Conservation (phyloP, 169 alveolate species). For the Plasmodium malariae region DNA sequence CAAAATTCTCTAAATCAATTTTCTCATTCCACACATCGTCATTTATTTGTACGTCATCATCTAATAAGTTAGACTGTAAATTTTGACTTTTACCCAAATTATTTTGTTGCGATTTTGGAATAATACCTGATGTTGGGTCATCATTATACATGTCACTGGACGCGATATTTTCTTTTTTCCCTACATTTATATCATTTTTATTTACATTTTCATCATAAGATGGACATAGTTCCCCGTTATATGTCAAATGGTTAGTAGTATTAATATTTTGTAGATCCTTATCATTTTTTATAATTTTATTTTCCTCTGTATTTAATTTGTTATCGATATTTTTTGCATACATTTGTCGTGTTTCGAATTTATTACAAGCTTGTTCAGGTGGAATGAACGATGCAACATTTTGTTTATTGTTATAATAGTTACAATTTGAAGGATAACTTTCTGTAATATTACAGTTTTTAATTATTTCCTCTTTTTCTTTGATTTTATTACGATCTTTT, state of each 20-base stretch:
- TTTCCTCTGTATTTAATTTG: neutral
- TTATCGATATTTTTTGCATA: neutral
- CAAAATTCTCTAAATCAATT: conserved; percentile 55
- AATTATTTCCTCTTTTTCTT: neutral
- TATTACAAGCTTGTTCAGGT: too few species aligned
- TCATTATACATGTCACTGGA: neutral
- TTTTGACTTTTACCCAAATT: neutral
- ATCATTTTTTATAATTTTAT: neutral
- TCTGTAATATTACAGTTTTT: neutral
- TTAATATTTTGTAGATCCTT: neutral
- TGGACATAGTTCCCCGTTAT: neutral
- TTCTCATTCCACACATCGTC: conserved; percentile 68
- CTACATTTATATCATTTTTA: conserved; percentile 4
- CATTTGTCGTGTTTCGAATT: too few species aligned
- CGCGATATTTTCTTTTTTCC: neutral
- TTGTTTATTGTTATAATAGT: neutral
- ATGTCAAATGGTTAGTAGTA: neutral
- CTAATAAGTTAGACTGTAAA: conserved; percentile 35
- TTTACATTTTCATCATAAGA: conserved; percentile 1
- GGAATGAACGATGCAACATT: too few species aligned
- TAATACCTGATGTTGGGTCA: neutral
- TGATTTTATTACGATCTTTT: conserved; percentile 20
- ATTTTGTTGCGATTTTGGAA: neutral
- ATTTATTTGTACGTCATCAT: conserved; percentile 54
- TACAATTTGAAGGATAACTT: conserved; percentile 1